Conservation (phyloP, 1,284 basidiomycete genomes). For the Bjerkandera adusta region DNA sequence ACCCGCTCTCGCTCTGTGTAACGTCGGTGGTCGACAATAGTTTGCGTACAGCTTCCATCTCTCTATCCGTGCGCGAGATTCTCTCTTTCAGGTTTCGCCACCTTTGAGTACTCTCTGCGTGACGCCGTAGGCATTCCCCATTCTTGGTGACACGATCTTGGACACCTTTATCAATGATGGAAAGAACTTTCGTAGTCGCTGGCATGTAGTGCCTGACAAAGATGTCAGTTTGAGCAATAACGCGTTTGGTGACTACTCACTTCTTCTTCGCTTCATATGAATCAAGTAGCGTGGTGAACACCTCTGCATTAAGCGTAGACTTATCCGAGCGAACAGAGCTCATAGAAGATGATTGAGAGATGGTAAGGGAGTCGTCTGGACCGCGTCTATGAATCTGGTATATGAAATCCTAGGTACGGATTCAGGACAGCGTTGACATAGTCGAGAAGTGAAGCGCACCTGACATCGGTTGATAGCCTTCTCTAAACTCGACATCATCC, state of each 20-base stretch:
- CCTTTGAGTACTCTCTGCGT: slow-evolving; percentile 80
- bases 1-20: slow-evolving; percentile 62
- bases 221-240: too few relatives aligned
- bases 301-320: slow-evolving; percentile 52
- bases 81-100: slow-evolving; percentile 80
- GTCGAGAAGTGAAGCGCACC: slow-evolving; percentile 38
- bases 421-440: neutral
- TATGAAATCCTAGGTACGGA: slow-evolving; percentile 67
- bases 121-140: slow-evolving; percentile 86
- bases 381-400: slow-evolving; percentile 69
- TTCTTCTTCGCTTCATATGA: slow-evolving; percentile 86
- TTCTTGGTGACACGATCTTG: slow-evolving; percentile 91
- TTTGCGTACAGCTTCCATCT: slow-evolving; percentile 74
- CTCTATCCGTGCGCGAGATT: slow-evolving; percentile 74
- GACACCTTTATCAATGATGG: slow-evolving; percentile 90
- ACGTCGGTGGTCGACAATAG: slow-evolving; percentile 53
- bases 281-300: slow-evolving; percentile 61
- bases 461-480: slow-evolving; percentile 86
- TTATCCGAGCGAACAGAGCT: slow-evolving; percentile 52
- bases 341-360: slow-evolving; percentile 37
- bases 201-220: slow-evolving; percentile 80
- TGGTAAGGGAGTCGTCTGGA: slow-evolving; percentile 42
- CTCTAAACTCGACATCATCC: slow-evolving; percentile 95
- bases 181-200: slow-evolving; percentile 88
- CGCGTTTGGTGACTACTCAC: slow-evolving; percentile 47